Percentiles rank a stretch among this genome's conserved stretches.
Evolutionary conservation across 1,139 yeast genomes (phyloP).

Genomic region (Lodderomyces orthopsilosis): DNA sequence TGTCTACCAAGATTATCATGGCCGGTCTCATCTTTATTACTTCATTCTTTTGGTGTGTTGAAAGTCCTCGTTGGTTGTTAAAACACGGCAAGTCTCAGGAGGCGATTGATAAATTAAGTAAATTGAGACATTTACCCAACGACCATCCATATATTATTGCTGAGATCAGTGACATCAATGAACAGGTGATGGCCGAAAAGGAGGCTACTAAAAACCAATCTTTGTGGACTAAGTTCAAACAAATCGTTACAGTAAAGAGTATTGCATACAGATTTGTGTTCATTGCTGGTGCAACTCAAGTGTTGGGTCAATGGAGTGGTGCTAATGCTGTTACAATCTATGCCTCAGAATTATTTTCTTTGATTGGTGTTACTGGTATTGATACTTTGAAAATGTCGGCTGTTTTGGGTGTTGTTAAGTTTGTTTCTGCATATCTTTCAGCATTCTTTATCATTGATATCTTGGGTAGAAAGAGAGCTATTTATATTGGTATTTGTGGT

Average conservation of each 20-base stretch:
- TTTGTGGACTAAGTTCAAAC: constrained; percentile 23
- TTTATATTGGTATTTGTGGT: constrained; percentile 38
- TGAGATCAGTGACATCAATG: constrained; percentile 51
- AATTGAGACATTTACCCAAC: constrained; percentile 46
- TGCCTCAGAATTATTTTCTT: constrained; percentile 52
- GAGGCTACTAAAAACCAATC: constrained; percentile 31
- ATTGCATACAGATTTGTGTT: constrained; percentile 45
- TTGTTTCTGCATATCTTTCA: constrained; percentile 38
- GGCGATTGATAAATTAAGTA: constrained; percentile 37
- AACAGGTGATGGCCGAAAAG: constrained; percentile 38
- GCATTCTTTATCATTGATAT: constrained; percentile 49
- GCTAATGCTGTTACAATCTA: constrained; percentile 60
- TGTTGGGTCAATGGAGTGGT: constrained; percentile 63
- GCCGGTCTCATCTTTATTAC: constrained; percentile 37
- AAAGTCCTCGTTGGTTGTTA: constrained; percentile 48
- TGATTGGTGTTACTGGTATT: constrained; percentile 42
- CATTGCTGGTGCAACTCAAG: constrained; percentile 43
- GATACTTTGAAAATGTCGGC: constrained; percentile 46
- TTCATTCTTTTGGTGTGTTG: constrained; percentile 37
- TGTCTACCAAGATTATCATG: constrained; percentile 37
- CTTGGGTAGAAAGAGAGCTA: constrained; percentile 42
- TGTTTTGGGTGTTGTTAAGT: constrained; percentile 46
- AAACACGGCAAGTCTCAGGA: constrained; percentile 33
- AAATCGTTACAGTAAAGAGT: constrained; percentile 33
- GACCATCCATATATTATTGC: constrained; percentile 52